Conservation (phyloP, 108 stramenopile species). For the Nitzschia sp. region DNA sequence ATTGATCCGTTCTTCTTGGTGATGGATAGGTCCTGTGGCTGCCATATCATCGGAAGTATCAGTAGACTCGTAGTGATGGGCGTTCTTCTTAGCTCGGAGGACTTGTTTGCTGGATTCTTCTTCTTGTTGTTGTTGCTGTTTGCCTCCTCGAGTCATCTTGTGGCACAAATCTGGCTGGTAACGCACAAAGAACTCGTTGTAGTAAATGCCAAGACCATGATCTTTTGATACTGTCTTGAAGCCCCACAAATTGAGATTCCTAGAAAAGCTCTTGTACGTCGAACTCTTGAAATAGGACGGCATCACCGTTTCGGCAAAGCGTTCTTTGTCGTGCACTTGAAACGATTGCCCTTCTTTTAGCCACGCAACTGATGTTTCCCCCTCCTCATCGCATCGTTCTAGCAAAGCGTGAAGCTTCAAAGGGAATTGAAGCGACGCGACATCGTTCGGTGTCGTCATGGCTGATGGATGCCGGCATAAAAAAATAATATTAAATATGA, state of each 20-base stretch:
- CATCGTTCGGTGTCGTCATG: too few relatives aligned
- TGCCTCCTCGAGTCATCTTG: neutral
- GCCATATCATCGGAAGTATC: too few relatives aligned
- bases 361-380: neutral
- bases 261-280: neutral
- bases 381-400: conserved; percentile 9
- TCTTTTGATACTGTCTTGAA: neutral
- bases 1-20: too few relatives aligned
- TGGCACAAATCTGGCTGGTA: neutral
- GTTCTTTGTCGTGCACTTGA: neutral
- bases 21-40: too few relatives aligned
- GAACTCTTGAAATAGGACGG: neutral
- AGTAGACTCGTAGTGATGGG: too few relatives aligned
- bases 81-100: too few relatives aligned
- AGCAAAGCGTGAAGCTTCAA: conserved; percentile 18
- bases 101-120: too few relatives aligned
- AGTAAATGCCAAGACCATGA: neutral
- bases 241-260: neutral
- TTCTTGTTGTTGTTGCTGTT: too few relatives aligned
- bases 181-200: neutral
- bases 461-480: too few relatives aligned
- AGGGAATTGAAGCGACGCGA: conserved; percentile 6
- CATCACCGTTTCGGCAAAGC: neutral
- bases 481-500: too few relatives aligned
- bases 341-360: neutral